Evolutionary conservation across 2,329 filamentous ascomycete genomes (phyloP).

Genomic region (Lachnellula suecica): DNA sequence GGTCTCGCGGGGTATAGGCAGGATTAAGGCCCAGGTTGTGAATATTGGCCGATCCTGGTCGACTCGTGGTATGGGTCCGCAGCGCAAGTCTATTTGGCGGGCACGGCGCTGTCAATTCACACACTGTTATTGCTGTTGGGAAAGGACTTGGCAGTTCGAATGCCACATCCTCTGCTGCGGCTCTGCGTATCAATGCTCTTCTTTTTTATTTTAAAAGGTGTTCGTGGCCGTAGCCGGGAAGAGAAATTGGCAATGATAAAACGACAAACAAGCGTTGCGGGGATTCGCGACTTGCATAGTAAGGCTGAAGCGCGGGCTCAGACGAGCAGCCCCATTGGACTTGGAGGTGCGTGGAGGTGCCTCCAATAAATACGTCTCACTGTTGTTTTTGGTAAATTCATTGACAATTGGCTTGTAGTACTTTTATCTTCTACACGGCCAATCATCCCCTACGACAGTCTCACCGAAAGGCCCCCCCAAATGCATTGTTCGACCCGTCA

Average conservation of each 20-base stretch:
- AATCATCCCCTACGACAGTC: constrained; percentile 3
- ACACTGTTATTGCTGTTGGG: constrained; percentile 1
- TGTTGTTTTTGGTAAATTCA: constrained; percentile 8
- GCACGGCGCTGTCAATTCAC: too few species aligned
- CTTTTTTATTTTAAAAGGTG: constrained; percentile 13
- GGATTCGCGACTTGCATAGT: constrained; percentile 30
- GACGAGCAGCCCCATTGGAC: constrained; percentile 4
- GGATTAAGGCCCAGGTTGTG: constrained; percentile 29
- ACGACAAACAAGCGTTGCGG: constrained; percentile 28
- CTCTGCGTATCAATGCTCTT: constrained; percentile 19
- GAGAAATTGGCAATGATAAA: constrained; percentile 29
- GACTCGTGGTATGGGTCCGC: too few species aligned
- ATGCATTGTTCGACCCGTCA: neutral
- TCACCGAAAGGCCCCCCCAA: neutral
- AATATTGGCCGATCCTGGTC: constrained; percentile 27
- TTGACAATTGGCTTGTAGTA: constrained; percentile 5
- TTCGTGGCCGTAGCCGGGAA: constrained; percentile 13
- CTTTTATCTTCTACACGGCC: neutral
- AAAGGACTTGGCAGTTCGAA: constrained; percentile 9
- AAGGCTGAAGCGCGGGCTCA: constrained; percentile 26
- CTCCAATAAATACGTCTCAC: constrained; percentile 12
- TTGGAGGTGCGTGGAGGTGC: neutral
- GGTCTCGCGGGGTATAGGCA: constrained; percentile 30
- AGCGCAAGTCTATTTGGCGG: too few species aligned
- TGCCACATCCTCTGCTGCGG: constrained; percentile 21